Percentiles rank a stretch among this genome's conserved stretches.
Evolutionary conservation across 345 rosid genomes (phyloP).

Genomic region (Rhizophora apiculata): DNA sequence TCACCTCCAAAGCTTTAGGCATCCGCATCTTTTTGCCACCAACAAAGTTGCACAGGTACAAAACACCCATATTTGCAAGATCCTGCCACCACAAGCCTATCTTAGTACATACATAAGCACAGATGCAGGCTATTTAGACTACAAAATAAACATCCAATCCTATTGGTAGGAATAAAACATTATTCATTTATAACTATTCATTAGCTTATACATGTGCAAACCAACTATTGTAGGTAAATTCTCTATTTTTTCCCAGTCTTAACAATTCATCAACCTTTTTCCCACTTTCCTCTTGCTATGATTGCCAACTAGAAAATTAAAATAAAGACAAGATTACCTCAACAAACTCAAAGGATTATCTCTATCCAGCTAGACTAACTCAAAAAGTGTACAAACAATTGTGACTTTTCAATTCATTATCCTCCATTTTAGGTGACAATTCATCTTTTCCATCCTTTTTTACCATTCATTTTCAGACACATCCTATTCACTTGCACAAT

Average conservation of each 20-base stretch:
- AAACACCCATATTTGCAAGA: constrained; percentile 30
- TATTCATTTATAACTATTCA: neutral
- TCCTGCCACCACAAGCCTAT: constrained; percentile 21
- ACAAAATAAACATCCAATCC: neutral
- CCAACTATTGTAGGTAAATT: neutral
- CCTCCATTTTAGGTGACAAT: too few species aligned
- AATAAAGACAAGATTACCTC: neutral
- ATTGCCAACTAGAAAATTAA: neutral
- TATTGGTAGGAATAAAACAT: neutral
- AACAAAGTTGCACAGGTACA: constrained; percentile 30
- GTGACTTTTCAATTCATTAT: too few species aligned
- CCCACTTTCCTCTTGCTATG: neutral
- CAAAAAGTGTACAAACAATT: too few species aligned
- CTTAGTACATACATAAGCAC: constrained; percentile 1
- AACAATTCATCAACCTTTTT: neutral
- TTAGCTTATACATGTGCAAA: neutral
- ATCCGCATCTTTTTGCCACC: constrained; percentile 18
- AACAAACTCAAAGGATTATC: neutral
- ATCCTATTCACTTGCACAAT: too few species aligned
- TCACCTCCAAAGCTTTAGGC: constrained; percentile 36
- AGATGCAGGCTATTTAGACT: neutral
- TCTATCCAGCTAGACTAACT: too few species aligned
- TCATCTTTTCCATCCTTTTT: too few species aligned
- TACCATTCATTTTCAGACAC: too few species aligned
- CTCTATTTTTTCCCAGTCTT: neutral